Evolutionary conservation across 371 early-diverging fungal genomes (phyloP).

Genomic region (Rhizopus arrhizus): DNA sequence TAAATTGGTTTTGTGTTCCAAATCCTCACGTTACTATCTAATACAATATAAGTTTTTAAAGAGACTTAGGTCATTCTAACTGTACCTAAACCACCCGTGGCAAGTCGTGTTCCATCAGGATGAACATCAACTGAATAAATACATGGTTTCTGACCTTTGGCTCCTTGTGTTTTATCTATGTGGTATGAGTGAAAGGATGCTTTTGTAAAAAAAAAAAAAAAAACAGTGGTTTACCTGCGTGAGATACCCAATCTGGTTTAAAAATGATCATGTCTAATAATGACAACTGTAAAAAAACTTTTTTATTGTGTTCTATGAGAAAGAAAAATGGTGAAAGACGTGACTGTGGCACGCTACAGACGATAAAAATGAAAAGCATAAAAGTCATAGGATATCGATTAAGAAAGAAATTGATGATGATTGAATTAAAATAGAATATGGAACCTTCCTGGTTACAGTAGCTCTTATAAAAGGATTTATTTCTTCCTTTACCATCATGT

Average conservation of each 20-base stretch:
- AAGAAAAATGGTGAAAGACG: no score
- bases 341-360: no score
- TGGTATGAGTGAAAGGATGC: background rate
- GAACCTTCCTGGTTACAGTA: no score
- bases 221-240: constrained; percentile 18
- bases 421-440: no score
- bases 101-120: constrained; percentile 80
- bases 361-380: no score
- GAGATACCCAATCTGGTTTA: constrained; percentile 46
- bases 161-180: constrained; percentile 17
- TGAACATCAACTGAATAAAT: constrained; percentile 90
- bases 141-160: constrained; percentile 57
- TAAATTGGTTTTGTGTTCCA: constrained; percentile 79
- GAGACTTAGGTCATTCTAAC: background rate
- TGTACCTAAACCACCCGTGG: constrained; percentile 83
- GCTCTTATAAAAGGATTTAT: no score
- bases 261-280: constrained; percentile 30
- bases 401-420: no score
- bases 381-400: no score
- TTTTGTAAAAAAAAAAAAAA: background rate
- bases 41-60: constrained; percentile 1
- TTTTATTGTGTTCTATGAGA: background rate
- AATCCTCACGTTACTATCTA: constrained; percentile 82
- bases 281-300: constrained; percentile 5
- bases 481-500: no score